phyloP scores from a whole-genome alignment of 306 rosid species.

The Dalbergia oliveri region DNA sequence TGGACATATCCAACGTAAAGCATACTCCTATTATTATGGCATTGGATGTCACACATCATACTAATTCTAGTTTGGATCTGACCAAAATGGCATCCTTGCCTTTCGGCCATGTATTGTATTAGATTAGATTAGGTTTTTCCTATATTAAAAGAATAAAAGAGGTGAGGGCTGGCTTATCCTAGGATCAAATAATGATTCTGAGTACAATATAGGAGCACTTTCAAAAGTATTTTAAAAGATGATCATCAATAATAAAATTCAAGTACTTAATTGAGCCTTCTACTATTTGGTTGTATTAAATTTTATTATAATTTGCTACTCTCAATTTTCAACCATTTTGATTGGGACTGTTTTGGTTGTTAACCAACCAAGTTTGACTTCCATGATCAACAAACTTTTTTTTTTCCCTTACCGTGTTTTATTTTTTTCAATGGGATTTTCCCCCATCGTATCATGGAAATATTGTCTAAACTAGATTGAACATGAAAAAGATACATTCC shows the following conservation, averaged over 20 bases:
- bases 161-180: no score
- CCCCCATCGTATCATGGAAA: background rate
- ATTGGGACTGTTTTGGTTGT: conserved; percentile 37
- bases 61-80: background rate
- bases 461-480: no score
- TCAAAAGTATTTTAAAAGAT: no score
- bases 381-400: background rate
- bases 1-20: background rate
- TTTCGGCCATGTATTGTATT: background rate
- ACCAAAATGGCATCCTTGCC: background rate
- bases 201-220: no score
- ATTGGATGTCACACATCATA: background rate
- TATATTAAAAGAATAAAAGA: no score
- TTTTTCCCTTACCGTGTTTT: background rate
- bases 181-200: no score
- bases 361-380: conserved; percentile 50
- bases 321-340: conserved; percentile 39
- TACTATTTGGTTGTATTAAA: background rate
- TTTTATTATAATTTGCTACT: conserved; percentile 8
- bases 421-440: background rate
- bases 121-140: no score
- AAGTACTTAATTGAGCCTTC: no score
- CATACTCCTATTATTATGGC: background rate
- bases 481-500: no score
- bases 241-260: no score